These are phyloP conservation scores for Amborella trichopoda DNA, from an alignment of 164 flowering plant genomes.

Conservation along the genomic window DNA sequence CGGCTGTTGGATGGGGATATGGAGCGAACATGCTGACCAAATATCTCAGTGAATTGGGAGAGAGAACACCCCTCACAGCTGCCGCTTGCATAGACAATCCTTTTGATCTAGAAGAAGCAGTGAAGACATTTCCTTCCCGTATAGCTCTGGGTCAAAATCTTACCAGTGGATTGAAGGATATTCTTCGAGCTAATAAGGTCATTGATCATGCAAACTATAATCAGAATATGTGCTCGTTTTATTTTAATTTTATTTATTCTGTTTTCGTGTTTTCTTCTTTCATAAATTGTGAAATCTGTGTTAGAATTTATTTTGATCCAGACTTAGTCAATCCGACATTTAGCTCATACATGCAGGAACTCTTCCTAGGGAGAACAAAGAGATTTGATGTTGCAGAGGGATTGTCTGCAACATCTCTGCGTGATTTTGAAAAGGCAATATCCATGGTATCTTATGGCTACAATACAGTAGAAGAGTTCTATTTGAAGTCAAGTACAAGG, in stretches of 20 bases:
- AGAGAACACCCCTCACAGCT: constrained; percentile 82
- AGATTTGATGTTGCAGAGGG: constrained; percentile 72
- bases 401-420: constrained; percentile 51
- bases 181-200: constrained; percentile 80
- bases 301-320: too few species aligned
- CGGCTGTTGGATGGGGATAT: constrained; percentile 90
- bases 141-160: constrained; percentile 40
- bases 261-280: too few species aligned
- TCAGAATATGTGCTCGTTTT: too few species aligned
- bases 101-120: constrained; percentile 77
- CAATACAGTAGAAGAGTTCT: constrained; percentile 67
- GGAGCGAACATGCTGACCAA: constrained; percentile 98
- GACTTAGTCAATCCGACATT: neutral
- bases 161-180: constrained; percentile 55
- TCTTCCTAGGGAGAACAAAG: constrained; percentile 77
- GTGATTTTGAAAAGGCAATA: constrained; percentile 77
- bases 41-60: constrained; percentile 80
- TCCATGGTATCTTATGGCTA: constrained; percentile 82
- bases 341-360: constrained; percentile 38
- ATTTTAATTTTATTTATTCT: too few species aligned
- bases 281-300: too few species aligned
- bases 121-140: constrained; percentile 42
- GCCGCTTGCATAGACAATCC: constrained; percentile 89
- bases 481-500: constrained; percentile 61
- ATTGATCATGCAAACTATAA: constrained; percentile 3